Evolutionary conservation across 2,329 filamentous ascomycete genomes (phyloP), one percentile per base, ranked within the genome.

Genomic region (Beauveria scarabaeidicola): DNA sequence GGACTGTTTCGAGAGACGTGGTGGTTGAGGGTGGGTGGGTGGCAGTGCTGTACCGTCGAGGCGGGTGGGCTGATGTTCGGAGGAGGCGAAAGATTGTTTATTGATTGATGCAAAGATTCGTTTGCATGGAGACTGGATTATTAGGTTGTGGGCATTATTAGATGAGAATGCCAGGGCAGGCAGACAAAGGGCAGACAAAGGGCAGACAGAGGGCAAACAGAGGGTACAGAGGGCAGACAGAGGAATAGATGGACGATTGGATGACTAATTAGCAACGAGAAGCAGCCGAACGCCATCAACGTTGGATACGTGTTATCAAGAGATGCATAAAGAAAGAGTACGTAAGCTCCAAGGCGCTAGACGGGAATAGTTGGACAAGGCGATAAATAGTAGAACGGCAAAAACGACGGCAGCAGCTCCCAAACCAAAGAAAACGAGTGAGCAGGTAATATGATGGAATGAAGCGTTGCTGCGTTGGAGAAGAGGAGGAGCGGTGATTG

Each of bases 301-400:
- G 7, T 10, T 10, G 8, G n/a, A 13, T 32, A 32, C 29, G 29
- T 32, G 29, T 5, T 32, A n/a, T n/a, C n/a, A n/a, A n/a, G n/a
- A 13, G 11, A 32, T 36, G 32, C 32, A 36, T 10, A 10, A n/a
- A 10, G 13, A n/a, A 23, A 13, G 41, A 40, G 40, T 54, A 48
- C 44, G 54, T 57, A 44, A 50, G 54, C 54, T 57, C 10, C 36
- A 6, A 46, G 44, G 13, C 54, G 44, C 54, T 57, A 57, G 36
- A 40, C 23, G 25, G 41, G 46, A 46, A 47, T 25, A 48, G 43
- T 38, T 40, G 53, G 29, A 48, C 52, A 17, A 7, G 9, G 50
- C 46, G 36, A 11, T 15, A 17, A 21, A n/a, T n/a, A n/a, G 48
- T n/a, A 25, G 27, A 43, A 27, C 21, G 51, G 51, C 51, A 41